Evolutionary conservation across 2,329 filamentous ascomycete genomes (phyloP), one percentile per base, ranked within the genome.

Genomic region (Tolypocladium inflatum): DNA sequence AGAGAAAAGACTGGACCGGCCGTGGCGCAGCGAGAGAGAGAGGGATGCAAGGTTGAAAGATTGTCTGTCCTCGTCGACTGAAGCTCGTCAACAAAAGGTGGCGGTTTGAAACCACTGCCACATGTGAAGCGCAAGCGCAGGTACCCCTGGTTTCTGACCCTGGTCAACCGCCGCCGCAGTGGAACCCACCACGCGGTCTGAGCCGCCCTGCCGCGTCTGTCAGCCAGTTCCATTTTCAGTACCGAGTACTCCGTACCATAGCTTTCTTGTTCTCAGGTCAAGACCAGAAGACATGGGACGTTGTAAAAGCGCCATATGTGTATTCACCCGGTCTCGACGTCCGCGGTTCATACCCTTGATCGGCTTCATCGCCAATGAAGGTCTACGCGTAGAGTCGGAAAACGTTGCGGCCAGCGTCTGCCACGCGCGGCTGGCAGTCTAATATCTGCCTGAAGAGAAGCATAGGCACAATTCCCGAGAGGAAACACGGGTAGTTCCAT

Each of bases 81-180:
- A 43, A 55, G 39, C 53, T 42, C 53, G 53, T 52, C 30, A 52
- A 52, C 10, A 5, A 35, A 35, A 52, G 48, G 48, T 21, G 19
- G 48, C 30, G 10, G 48, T 52, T 52, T 52, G 48, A 35, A 51
- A 39, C 52, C 19, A n/a, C 33, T 37, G 55, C 26, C 41, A 37
- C 54, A 56, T 50, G 54, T 55, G 41, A 56, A 56, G 48, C 48
- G 19, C 19, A 21, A 35, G 30, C 48, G 48, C 30, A n/a, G 17
- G 19, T 35, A 56, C 55, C 55, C 55, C 55, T 56, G 55, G 55
- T 56, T 56, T 56, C 38, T 26, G 26, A 50, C 55, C 55, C 55
- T 21, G 19, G 55, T 50, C 42, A 42, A 21, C 38, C 53, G 39
- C 52, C 35, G 23, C 21, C n/a, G 52, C 35, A 42, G 53, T 42